Conservation (phyloP, 352 stramenopile species). For the Globisporangium spiculum region DNA sequence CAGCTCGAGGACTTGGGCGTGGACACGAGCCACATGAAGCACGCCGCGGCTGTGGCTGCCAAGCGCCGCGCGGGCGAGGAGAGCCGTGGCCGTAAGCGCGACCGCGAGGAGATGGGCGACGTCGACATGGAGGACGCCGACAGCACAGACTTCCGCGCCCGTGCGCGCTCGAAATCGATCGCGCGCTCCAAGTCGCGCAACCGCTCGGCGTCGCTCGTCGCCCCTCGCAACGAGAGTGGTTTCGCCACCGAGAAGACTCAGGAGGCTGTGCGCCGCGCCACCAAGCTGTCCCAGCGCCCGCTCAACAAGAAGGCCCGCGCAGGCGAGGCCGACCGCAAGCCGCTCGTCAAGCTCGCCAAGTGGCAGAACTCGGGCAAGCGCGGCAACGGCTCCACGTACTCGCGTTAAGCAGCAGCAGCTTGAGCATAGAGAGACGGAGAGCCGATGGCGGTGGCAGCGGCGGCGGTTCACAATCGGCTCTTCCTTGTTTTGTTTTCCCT, state of each 20-base stretch:
- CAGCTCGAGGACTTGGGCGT: slow-evolving; percentile 89
- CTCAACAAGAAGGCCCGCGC: slow-evolving; percentile 79
- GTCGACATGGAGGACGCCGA: slow-evolving; percentile 88
- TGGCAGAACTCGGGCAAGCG: slow-evolving; percentile 90
- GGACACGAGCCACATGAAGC: slow-evolving; percentile 90
- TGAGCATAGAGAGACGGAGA: slow-evolving; percentile 21
- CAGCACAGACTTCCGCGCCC: slow-evolving; percentile 65
- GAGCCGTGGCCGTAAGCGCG: slow-evolving; percentile 82
- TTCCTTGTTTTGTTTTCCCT: slow-evolving; percentile 16
- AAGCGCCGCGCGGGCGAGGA: slow-evolving; percentile 70
- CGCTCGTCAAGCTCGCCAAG: slow-evolving; percentile 82
- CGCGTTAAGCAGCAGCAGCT: slow-evolving; percentile 56
- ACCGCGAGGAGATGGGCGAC: slow-evolving; percentile 78
- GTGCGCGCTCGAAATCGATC: slow-evolving; percentile 69
- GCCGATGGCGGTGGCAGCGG: background rate
- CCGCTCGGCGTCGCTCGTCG: slow-evolving; percentile 74
- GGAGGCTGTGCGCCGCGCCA: slow-evolving; percentile 43
- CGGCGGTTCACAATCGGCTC: background rate
- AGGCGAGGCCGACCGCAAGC: slow-evolving; percentile 79
- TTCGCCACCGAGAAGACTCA: slow-evolving; percentile 55
- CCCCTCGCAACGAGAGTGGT: slow-evolving; percentile 67
- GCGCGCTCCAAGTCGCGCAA: slow-evolving; percentile 78
- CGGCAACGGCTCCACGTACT: slow-evolving; percentile 68
- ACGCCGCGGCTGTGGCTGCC: slow-evolving; percentile 69
- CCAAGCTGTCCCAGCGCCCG: slow-evolving; percentile 63